phyloP scores from a whole-genome alignment of 805 yeast genomes.

The Ogataea trehaloabstinens region DNA sequence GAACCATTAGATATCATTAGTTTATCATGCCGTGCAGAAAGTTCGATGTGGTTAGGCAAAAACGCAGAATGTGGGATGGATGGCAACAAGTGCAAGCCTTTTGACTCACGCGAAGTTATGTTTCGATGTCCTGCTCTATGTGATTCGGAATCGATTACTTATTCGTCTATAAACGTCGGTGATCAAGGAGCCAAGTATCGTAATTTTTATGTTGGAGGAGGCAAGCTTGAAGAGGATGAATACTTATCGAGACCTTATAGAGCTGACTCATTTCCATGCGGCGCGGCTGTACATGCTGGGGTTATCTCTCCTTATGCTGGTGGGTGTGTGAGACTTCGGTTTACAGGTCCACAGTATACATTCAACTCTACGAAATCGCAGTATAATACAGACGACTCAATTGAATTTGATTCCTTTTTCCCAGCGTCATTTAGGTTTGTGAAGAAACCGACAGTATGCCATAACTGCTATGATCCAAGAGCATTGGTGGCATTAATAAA shows the following conservation, averaged over 20 bases:
- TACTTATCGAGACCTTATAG: slow-evolving; percentile 65
- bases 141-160: slow-evolving; percentile 73
- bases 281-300: slow-evolving; percentile 88
- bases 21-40: slow-evolving; percentile 47
- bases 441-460: slow-evolving; percentile 47
- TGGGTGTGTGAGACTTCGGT: slow-evolving; percentile 69
- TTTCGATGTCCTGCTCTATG: slow-evolving; percentile 89
- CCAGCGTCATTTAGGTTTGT: slow-evolving; percentile 70
- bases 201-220: slow-evolving; percentile 79
- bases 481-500: slow-evolving; percentile 54
- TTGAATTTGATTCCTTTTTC: slow-evolving; percentile 68
- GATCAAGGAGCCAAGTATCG: slow-evolving; percentile 62
- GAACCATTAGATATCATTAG: slow-evolving; percentile 34
- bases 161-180: slow-evolving; percentile 74
- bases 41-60: slow-evolving; percentile 68
- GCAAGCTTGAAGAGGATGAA: slow-evolving; percentile 31
- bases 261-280: slow-evolving; percentile 87
- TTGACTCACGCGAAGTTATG: slow-evolving; percentile 42
- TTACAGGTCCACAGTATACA: slow-evolving; percentile 47
- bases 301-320: slow-evolving; percentile 69
- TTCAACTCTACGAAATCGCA: slow-evolving; percentile 51
- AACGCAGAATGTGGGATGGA: slow-evolving; percentile 73
- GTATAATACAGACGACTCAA: slow-evolving; percentile 49
- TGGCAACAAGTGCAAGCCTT: slow-evolving; percentile 57
- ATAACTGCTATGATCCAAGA: slow-evolving; percentile 72